Evolutionary conservation across 805 yeast genomes (phyloP).

Genomic region (Metschnikowia drakensbergensis): DNA sequence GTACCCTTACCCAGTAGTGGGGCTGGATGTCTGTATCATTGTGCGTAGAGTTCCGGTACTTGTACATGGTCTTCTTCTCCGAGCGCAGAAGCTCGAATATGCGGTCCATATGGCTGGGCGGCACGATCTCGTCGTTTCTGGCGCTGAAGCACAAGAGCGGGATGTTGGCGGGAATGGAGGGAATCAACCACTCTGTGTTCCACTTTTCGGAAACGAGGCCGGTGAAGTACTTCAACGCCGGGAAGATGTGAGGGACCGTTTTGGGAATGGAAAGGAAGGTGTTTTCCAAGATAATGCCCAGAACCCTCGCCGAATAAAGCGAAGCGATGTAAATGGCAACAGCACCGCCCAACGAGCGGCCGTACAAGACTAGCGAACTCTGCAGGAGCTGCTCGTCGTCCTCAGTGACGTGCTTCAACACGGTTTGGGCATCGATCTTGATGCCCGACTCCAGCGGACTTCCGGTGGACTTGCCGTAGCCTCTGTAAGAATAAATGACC

Average conservation of each 20-base stretch:
- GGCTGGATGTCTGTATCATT: slow-evolving; percentile 78
- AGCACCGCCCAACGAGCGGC: slow-evolving; percentile 94
- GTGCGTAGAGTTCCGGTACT: slow-evolving; percentile 64
- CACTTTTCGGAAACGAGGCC: slow-evolving; percentile 73
- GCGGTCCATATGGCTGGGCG: slow-evolving; percentile 74
- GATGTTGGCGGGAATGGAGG: slow-evolving; percentile 45
- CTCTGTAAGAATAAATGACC: slow-evolving; percentile 82
- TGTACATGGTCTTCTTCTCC: slow-evolving; percentile 46
- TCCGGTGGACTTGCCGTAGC: slow-evolving; percentile 84
- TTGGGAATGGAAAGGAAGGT: slow-evolving; percentile 76
- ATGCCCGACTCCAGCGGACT: slow-evolving; percentile 71
- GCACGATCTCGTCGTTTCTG: slow-evolving; percentile 81
- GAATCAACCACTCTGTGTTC: slow-evolving; percentile 71
- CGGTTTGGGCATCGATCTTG: slow-evolving; percentile 75
- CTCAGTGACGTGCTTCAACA: slow-evolving; percentile 51
- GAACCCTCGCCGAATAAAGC: slow-evolving; percentile 45
- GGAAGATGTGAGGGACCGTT: slow-evolving; percentile 70
- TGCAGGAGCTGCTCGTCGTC: slow-evolving; percentile 50
- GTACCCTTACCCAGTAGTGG: slow-evolving; percentile 73
- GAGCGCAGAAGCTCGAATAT: slow-evolving; percentile 54
- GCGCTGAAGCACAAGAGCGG: slow-evolving; percentile 76
- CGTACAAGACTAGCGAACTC: slow-evolving; percentile 66
- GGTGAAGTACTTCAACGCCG: slow-evolving; percentile 54
- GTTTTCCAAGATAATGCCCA: slow-evolving; percentile 77
- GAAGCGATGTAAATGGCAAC: slow-evolving; percentile 81